Conservation (phyloP, 2,329 filamentous ascomycete species). For the Aspergillaceae sp. region DNA sequence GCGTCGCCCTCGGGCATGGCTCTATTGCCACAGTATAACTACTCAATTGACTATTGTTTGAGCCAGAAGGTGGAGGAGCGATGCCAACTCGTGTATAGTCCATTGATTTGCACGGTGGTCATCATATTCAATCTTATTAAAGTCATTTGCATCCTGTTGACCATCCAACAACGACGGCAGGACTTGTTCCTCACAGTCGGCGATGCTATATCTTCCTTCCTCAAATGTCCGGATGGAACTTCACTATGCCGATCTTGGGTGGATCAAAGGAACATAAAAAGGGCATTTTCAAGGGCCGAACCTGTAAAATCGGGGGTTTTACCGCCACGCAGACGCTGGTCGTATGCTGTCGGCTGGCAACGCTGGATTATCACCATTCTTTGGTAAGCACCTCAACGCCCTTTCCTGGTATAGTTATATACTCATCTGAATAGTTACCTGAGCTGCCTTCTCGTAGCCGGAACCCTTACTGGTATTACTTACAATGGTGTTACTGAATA, state of each 20-base stretch:
- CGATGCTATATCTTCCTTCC: constrained; percentile 21
- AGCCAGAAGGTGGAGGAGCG: background rate
- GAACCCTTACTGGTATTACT: background rate
- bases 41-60: background rate
- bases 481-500: background rate
- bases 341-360: too few relatives aligned
- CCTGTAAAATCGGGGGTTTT: too few relatives aligned
- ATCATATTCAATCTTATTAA: constrained; percentile 6
- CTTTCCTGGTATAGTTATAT: too few relatives aligned
- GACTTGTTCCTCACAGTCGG: constrained; percentile 14
- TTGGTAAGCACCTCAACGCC: too few relatives aligned
- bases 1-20: too few relatives aligned
- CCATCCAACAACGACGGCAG: background rate
- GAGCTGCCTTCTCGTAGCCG: too few relatives aligned
- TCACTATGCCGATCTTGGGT: constrained; percentile 1
- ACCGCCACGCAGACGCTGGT: too few relatives aligned
- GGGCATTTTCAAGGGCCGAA: too few relatives aligned
- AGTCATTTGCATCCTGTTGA: constrained; percentile 9
- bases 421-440: too few relatives aligned
- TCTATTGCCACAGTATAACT: background rate
- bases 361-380: too few relatives aligned
- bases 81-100: constrained; percentile 10
- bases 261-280: constrained; percentile 1
- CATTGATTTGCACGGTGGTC: constrained; percentile 5
- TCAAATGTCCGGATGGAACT: constrained; percentile 8